Percentiles rank a stretch among this genome's conserved stretches.
Evolutionary conservation across 225 moss, liverwort and hornwort genomes (phyloP).

Genomic region (Polytrichum commune): DNA sequence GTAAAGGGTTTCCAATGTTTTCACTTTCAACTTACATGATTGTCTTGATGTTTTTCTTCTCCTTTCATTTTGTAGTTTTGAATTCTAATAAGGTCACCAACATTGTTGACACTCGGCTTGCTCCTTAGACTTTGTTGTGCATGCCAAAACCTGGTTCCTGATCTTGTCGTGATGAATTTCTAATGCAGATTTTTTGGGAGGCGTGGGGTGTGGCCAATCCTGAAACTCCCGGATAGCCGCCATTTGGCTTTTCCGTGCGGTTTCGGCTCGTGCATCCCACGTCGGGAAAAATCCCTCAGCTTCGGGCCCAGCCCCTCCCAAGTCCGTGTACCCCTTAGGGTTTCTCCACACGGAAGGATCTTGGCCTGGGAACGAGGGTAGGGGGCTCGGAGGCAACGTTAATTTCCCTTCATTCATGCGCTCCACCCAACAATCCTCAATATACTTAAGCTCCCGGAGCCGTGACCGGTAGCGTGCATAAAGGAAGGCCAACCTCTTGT

Average conservation of each 20-base stretch:
- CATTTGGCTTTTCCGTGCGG: not conserved
- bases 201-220: not conserved
- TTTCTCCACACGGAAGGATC: not conserved
- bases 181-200: not conserved
- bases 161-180: not conserved
- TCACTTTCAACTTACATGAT: too few species aligned
- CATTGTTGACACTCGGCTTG: not conserved
- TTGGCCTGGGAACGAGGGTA: conserved; percentile 6
- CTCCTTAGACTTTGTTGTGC: not conserved
- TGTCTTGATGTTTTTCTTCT: too few species aligned
- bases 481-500: not conserved
- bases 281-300: not conserved
- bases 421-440: conserved; percentile 13
- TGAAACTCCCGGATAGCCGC: not conserved
- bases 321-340: not conserved
- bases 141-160: not conserved
- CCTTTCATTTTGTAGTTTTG: too few species aligned
- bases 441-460: conserved; percentile 4
- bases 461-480: conserved; percentile 1
- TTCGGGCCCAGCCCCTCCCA: not conserved
- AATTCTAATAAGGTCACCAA: not conserved
- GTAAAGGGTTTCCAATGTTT: too few species aligned
- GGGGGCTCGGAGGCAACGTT: not conserved
- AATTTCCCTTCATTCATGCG: conserved; percentile 8
- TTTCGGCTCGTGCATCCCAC: not conserved